Conservation (phyloP, 1,139 yeast genomes). For the Zygosaccharomyces pseudobailii region DNA sequence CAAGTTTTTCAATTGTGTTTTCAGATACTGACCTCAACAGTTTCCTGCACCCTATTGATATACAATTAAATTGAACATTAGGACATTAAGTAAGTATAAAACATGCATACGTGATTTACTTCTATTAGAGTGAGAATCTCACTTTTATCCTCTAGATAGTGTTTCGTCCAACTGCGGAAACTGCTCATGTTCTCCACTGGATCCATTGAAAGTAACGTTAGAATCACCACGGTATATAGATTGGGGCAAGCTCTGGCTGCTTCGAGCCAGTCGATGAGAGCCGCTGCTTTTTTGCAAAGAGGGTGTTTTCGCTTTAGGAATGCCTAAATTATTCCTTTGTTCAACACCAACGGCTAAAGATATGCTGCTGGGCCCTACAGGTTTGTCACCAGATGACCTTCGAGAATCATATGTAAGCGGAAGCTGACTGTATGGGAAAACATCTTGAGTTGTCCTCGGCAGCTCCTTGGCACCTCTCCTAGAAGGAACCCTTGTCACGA, state of each 20-base stretch:
- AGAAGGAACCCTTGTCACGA: slow-evolving; percentile 10
- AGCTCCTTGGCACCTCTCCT: slow-evolving; percentile 1
- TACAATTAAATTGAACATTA: not conserved
- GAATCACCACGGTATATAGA: not conserved
- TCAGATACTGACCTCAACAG: too few relatives aligned
- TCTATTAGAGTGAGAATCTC: too few relatives aligned
- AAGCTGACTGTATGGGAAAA: slow-evolving; percentile 20
- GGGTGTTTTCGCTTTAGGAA: not conserved
- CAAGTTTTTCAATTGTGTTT: too few relatives aligned
- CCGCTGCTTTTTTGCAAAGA: not conserved
- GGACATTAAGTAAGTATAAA: not conserved
- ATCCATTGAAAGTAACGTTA: not conserved
- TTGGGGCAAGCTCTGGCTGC: not conserved
- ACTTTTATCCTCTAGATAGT: too few relatives aligned
- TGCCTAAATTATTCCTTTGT: not conserved
- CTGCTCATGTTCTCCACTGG: not conserved
- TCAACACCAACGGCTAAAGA: not conserved
- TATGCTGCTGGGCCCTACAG: not conserved
- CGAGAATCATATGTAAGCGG: not conserved
- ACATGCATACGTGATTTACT: not conserved
- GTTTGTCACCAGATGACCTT: not conserved
- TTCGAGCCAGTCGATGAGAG: not conserved
- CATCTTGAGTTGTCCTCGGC: slow-evolving; percentile 24
- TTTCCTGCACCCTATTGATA: not conserved
- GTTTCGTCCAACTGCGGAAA: not conserved